Base-by-base conservation (phyloP, 2,329 filamentous ascomycete genomes). In the Chaetomium sp. region DNA sequence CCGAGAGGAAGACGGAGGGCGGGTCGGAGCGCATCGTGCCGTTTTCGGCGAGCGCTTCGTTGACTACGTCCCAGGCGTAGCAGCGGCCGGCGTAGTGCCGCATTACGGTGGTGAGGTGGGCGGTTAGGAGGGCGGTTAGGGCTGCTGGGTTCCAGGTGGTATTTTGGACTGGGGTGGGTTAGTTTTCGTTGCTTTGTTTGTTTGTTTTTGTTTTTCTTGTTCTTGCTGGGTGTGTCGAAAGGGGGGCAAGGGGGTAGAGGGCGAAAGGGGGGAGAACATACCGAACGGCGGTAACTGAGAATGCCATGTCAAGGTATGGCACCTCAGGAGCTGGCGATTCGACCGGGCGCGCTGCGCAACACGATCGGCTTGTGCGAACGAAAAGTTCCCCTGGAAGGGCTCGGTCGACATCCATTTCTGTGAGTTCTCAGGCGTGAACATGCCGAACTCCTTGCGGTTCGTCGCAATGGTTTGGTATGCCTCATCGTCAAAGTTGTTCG, bases 361-460 rank as follows among this genome's bases (percentile, higher is more conserved):
- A 6, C 65, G 62, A 51, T 84, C 77, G 19, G 77, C 77, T 4
- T 73, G 70, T 10, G 73, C 74, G 65, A 75, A 84, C 62, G 75
- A 75, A 71, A 84, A 85, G 49, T 72, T 66, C 49, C 71, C 72
- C 51, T 73, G 74, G 9, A 70, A 59, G 1, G 79, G 79, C 69
- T 85, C 79, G n/a, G 73, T 80, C 55, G 74, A 70, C 60, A 78
- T 74, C 79, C 79, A 85, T 50, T 77, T 71, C 58, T 79, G 76
- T 12, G 74, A 73, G 66, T 84, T 84, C 42, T 76, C 76, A 0
- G 80, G 79, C 0, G 80, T 82, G 34, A 80, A 71, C 62, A 81
- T 74, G 40, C 80, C 81, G 62, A 84, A 85, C 56, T 82, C 79
- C 41, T 70, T 70, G 9, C 58, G 68, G 65, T 80, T 72, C 60